A percentile compares a stretch with the other conserved stretches of the same genome.
phyloP scores from a whole-genome alignment of 352 stramenopile species.

The Phytopythium aichiense region DNA sequence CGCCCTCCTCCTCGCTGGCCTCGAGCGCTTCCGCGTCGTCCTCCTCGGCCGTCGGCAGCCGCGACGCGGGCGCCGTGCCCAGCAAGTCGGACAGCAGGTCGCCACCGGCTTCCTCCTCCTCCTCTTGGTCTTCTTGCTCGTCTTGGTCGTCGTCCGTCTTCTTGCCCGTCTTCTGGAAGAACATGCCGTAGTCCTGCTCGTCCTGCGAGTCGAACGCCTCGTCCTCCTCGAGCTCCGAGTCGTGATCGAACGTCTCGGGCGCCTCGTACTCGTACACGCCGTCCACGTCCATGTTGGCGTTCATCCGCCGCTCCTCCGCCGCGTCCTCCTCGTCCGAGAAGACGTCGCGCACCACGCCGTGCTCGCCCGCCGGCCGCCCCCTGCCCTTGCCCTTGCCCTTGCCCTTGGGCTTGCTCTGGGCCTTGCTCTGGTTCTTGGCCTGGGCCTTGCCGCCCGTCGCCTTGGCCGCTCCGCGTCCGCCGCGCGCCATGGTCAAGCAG shows the following conservation, averaged over 20 bases:
- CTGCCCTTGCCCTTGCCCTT: conserved; percentile 15
- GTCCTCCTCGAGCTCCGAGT: conserved; percentile 94
- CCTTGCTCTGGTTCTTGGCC: too few relatives aligned
- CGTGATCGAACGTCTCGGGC: conserved; percentile 73
- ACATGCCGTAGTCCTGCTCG: conserved; percentile 83
- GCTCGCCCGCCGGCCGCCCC: conserved; percentile 8
- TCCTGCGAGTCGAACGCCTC: conserved; percentile 94
- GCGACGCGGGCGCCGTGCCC: conserved; percentile 42
- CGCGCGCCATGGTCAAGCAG: background rate
- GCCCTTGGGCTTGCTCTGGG: background rate
- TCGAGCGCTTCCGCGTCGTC: conserved; percentile 24
- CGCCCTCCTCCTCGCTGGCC: conserved; percentile 37
- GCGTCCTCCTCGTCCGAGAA: conserved; percentile 82
- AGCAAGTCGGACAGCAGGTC: conserved; percentile 77
- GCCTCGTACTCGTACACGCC: conserved; percentile 82
- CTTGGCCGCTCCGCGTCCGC: background rate
- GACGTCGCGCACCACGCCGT: conserved; percentile 45
- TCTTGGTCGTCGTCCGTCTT: conserved; percentile 14
- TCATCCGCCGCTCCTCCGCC: conserved; percentile 46
- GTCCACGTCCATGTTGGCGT: conserved; percentile 70
- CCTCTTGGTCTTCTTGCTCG: conserved; percentile 25
- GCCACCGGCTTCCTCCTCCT: conserved; percentile 50
- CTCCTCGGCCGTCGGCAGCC: conserved; percentile 44
- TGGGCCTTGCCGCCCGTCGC: too few relatives aligned
- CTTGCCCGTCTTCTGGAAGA: conserved; percentile 44